phyloP scores from a whole-genome alignment of 208 protist species.

The Trypanosoma cruzi region DNA sequence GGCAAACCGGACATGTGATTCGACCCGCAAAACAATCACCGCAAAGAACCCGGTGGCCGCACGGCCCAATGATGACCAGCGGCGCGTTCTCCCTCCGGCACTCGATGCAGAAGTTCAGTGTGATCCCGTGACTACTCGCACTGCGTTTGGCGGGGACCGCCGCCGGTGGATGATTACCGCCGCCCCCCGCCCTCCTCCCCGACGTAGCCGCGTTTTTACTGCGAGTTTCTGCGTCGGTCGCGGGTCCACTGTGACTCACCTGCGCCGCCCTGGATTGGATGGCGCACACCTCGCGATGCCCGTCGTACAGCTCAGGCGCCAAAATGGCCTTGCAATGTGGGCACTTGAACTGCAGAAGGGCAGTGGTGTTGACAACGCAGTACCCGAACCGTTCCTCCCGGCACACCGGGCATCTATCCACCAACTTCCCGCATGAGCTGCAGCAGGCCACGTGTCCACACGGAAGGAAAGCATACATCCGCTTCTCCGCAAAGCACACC shows the following conservation, averaged over 20 bases:
- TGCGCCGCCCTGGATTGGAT: constrained; percentile 43
- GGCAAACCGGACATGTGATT: constrained; percentile 81
- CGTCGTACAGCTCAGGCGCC: constrained; percentile 74
- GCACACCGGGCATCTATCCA: constrained; percentile 81
- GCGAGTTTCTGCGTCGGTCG: no score
- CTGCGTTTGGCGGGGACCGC: neutral
- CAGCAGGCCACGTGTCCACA: constrained; percentile 88
- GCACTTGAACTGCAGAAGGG: constrained; percentile 67
- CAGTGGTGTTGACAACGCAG: constrained; percentile 52
- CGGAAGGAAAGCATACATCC: constrained; percentile 81
- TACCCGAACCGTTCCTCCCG: constrained; percentile 51
- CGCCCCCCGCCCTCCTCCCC: constrained; percentile 10
- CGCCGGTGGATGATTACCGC: neutral
- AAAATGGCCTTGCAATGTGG: constrained; percentile 66
- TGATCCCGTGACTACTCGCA: neutral
- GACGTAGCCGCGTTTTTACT: neutral
- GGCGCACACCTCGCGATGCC: constrained; percentile 87
- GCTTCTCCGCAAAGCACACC: constrained; percentile 63
- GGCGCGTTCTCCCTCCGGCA: constrained; percentile 35
- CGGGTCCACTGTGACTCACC: constrained; percentile 1
- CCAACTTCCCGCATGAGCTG: constrained; percentile 46
- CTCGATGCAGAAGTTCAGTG: constrained; percentile 21
- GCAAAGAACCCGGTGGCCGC: constrained; percentile 86
- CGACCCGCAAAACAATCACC: constrained; percentile 48
- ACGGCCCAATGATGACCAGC: constrained; percentile 67